These are phyloP conservation scores for Lecanicillium sp. DNA, from an alignment of 2,329 filamentous ascomycete species.

Conservation along the genomic window DNA sequence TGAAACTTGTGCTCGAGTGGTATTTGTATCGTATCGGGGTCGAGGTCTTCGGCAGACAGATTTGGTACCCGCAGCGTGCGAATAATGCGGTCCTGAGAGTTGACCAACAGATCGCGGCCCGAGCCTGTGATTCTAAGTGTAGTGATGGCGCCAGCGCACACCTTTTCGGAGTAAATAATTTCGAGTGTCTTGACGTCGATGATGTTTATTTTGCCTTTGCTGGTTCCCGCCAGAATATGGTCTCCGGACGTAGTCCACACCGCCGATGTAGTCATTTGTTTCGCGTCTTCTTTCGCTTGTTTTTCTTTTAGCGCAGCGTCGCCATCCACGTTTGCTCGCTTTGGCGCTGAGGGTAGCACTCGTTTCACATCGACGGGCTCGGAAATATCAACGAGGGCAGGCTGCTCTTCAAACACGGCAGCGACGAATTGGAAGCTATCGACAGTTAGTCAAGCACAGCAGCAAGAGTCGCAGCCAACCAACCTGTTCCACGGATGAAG, in stretches of 20 bases:
- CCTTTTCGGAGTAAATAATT: conserved; percentile 83
- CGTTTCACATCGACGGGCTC: conserved; percentile 66
- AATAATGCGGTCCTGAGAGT: conserved; percentile 91
- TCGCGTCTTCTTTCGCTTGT: conserved; percentile 83
- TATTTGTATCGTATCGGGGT: conserved; percentile 79
- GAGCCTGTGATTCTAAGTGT: conserved; percentile 76
- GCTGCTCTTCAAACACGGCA: conserved; percentile 89
- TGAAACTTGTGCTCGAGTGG: conserved; percentile 97
- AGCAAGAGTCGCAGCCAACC: conserved; percentile 13
- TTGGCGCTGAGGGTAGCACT: conserved; percentile 73
- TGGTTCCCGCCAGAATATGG: conserved; percentile 88
- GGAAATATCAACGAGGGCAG: conserved; percentile 77
- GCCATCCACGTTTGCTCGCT: conserved; percentile 62
- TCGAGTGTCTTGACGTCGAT: conserved; percentile 76
- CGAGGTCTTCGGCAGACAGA: conserved; percentile 59
- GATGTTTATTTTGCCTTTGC: conserved; percentile 93
- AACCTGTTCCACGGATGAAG: conserved; percentile 87
- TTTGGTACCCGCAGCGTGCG: conserved; percentile 88
- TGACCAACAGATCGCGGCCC: conserved; percentile 82
- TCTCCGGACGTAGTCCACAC: conserved; percentile 81
- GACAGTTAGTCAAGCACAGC: conserved; percentile 18
- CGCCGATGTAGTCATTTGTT: conserved; percentile 88
- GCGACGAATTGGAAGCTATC: conserved; percentile 78
- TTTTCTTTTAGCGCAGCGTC: conserved; percentile 72
- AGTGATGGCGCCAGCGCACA: conserved; percentile 82